Evolutionary conservation across 2,329 filamentous ascomycete species (phyloP), one percentile per base, ranked within the genome.

Genomic region (Aspergillus latus): DNA sequence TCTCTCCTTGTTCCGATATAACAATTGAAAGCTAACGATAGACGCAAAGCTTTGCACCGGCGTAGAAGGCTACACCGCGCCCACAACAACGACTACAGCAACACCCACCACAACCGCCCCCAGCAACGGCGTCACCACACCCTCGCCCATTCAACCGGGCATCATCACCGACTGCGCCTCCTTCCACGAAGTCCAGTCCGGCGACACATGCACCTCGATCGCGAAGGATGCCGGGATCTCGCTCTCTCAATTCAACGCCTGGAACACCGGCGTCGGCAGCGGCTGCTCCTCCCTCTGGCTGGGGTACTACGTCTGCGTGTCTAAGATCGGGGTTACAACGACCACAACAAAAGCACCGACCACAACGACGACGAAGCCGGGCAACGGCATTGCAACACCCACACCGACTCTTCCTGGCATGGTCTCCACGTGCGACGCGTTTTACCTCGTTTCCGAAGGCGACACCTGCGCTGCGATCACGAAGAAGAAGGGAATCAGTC

Each of bases 241-340:
- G 4, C 16, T 40, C 3, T 11, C 9, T 4, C 43, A 54, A 11
- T 48, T 54, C 43, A 29, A 34, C 13, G 26, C 21, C 6, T 52
- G 40, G 32, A 52, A 52, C 30, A 5, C 50, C 30, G n/a, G 29
- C 4, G 43, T 52, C 6, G 42, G 42, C 1, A 26, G 15, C 9
- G 43, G 32, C 32, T 52, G 50, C 10, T n/a, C 5, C 1, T 36
- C 40, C 2, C 50, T 52, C 2, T 52, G 16, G 30, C 13, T 39
- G 4, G 50, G 43, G 15, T 52, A 52, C 50, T 52, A 52, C 26
- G 50, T 52, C 10, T 52, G 50, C n/a, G 42, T 52, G 4, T 36
- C 40, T 1, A 7, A 16, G 7, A 28, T 52, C 8, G 50, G 50
- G 1, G 26, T 4, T 7, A 30, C n/a, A 1, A 21, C 50, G 11